phyloP scores from a whole-genome alignment of 345 rosid genomes.

The Kernera saxatilis region DNA sequence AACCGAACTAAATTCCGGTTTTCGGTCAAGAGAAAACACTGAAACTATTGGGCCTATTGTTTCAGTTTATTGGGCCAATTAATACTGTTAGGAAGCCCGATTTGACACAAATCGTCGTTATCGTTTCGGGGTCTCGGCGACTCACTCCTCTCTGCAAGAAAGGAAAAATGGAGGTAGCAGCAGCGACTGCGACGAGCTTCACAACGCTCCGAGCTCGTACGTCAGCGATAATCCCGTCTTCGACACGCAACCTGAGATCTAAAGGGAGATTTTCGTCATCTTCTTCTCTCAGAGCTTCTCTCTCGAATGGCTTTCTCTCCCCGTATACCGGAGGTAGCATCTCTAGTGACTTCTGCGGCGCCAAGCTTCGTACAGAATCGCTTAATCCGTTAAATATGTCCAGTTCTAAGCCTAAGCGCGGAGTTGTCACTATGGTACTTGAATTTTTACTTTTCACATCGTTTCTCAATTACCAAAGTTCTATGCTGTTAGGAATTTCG shows the following conservation, averaged over 20 bases:
- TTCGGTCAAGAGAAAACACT: not conserved
- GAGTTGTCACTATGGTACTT: constrained; percentile 64
- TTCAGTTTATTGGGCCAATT: not conserved
- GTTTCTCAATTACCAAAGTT: not conserved
- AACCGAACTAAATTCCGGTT: not conserved
- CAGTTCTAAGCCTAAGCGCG: constrained; percentile 55
- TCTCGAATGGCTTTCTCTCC: constrained; percentile 44
- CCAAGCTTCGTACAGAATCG: constrained; percentile 40
- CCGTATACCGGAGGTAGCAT: constrained; percentile 43
- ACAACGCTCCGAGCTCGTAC: constrained; percentile 41
- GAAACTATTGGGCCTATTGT: constrained; percentile 1
- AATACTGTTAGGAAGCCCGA: not conserved
- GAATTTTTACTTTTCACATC: not conserved
- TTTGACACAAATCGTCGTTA: constrained; percentile 16
- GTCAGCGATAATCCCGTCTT: constrained; percentile 28
- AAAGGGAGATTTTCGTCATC: constrained; percentile 28
- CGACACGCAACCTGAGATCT: constrained; percentile 26
- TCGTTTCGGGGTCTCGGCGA: constrained; percentile 14
- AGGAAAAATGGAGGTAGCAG: constrained; percentile 29
- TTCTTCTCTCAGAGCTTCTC: constrained; percentile 40
- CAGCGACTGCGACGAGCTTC: constrained; percentile 34
- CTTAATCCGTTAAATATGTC: constrained; percentile 46
- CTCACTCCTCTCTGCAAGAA: constrained; percentile 18
- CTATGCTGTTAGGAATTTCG: not conserved
- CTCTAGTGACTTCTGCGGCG: constrained; percentile 47